Conservation (phyloP, 306 rosid species). For the Vigna trinervia region DNA sequence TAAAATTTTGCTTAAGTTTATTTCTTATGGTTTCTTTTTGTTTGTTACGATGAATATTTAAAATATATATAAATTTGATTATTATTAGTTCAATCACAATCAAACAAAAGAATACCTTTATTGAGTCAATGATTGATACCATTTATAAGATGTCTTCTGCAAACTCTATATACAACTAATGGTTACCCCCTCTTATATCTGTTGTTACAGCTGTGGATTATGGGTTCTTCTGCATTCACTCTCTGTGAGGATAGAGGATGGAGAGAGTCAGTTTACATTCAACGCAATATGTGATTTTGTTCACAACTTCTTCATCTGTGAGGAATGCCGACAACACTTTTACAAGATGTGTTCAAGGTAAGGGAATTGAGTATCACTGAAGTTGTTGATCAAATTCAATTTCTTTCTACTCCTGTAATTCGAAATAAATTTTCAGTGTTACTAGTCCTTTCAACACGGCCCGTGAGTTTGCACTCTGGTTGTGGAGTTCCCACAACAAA, state of each 20-base stretch:
- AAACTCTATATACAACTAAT: not conserved
- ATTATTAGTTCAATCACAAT: not conserved
- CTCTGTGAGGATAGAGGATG: constrained; percentile 85
- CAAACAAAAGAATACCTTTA: not conserved
- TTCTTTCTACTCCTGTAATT: constrained; percentile 42
- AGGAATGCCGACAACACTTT: constrained; percentile 96
- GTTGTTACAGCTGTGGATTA: constrained; percentile 82
- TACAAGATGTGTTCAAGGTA: constrained; percentile 88
- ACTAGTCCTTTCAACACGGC: constrained; percentile 80
- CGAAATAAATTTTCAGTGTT: constrained; percentile 57
- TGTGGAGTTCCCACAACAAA: constrained; percentile 86
- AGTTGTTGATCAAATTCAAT: constrained; percentile 33
- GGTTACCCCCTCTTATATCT: constrained; percentile 17
- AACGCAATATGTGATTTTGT: constrained; percentile 80
- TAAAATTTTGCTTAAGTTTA: not conserved
- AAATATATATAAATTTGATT: not conserved
- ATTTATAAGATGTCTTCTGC: not conserved
- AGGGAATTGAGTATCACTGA: not conserved
- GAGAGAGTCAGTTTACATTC: constrained; percentile 89
- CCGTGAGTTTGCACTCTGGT: constrained; percentile 83
- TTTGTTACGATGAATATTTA: not conserved
- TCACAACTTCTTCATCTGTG: constrained; percentile 90
- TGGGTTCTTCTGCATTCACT: constrained; percentile 98
- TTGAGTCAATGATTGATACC: not conserved
- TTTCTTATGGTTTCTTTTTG: not conserved